A percentile compares a stretch with the other conserved stretches of the same genome.
These are phyloP conservation scores for Durusdinium trenchii DNA, from an alignment of 73 alveolate species.

Conservation along the genomic window DNA sequence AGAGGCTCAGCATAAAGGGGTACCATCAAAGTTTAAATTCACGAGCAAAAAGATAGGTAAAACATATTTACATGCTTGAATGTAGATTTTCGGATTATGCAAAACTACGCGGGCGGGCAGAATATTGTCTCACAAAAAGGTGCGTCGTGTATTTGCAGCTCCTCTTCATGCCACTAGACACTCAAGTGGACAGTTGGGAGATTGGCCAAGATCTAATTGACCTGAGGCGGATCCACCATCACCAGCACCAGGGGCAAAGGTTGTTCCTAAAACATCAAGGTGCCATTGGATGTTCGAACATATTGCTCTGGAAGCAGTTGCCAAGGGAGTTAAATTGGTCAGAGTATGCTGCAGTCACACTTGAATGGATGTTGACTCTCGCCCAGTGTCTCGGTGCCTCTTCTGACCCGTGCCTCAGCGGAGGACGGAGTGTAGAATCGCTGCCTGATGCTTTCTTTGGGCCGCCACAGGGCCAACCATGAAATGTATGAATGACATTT, in stretches of 20 bases:
- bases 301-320: not conserved
- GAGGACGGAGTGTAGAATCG: not conserved
- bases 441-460: too few species aligned
- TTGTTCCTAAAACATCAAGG: conserved; percentile 34
- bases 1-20: not conserved
- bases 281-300: not conserved
- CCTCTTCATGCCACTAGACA: too few species aligned
- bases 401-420: not conserved
- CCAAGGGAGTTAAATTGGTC: not conserved
- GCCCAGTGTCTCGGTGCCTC: conserved; percentile 16
- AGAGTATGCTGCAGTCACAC: not conserved
- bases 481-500: too few species aligned
- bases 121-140: not conserved
- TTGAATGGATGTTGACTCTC: not conserved
- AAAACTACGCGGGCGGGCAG: not conserved
- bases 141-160: not conserved
- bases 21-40: not conserved
- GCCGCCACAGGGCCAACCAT: too few species aligned
- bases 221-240: not conserved
- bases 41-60: not conserved
- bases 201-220: not conserved
- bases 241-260: conserved; percentile 27
- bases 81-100: not conserved
- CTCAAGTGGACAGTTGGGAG: not conserved
- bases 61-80: not conserved